A percentile compares a stretch with the other conserved stretches of the same genome.
Conservation (phyloP, 768 basidiomycete genomes). For the Cystoderma amianthinum region DNA sequence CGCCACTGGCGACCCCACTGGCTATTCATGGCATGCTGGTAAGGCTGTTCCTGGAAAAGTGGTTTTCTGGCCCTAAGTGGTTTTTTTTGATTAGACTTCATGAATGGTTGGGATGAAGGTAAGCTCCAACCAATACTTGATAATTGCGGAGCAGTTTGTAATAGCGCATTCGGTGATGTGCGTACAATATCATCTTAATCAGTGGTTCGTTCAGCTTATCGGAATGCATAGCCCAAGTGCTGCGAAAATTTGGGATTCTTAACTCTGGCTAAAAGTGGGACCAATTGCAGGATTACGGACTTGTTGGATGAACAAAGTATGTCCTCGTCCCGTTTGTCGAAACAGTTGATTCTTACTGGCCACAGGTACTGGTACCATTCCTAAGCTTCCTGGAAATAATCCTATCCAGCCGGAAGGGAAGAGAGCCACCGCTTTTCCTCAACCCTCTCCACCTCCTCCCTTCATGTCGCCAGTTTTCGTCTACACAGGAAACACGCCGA, state of each 20-base stretch:
- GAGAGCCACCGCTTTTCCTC: slow-evolving; percentile 22
- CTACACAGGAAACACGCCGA: slow-evolving; percentile 34
- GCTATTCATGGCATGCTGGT: slow-evolving; percentile 48
- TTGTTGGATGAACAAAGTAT: slow-evolving; percentile 40
- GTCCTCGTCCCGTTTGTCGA: slow-evolving; percentile 5
- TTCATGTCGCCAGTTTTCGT: slow-evolving; percentile 36
- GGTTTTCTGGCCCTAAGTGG: no score
- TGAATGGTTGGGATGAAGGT: slow-evolving; percentile 55
- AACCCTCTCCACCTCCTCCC: slow-evolving; percentile 27
- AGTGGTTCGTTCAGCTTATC: slow-evolving; percentile 4
- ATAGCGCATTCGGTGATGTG: no score
- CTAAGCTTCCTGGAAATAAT: slow-evolving; percentile 47
- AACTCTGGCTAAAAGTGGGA: slow-evolving; percentile 27
- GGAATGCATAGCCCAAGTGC: slow-evolving; percentile 25
- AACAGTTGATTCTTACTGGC: slow-evolving; percentile 3
- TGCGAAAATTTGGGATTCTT: slow-evolving; percentile 40
- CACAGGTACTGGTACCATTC: slow-evolving; percentile 38
- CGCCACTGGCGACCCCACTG: slow-evolving; percentile 46
- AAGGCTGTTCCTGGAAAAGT: no score
- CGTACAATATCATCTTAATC: no score
- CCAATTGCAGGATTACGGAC: slow-evolving; percentile 38
- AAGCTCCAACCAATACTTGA: no score
- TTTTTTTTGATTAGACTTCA: no score
- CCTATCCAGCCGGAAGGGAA: slow-evolving; percentile 33
- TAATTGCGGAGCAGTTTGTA: no score